Conservation (phyloP, 768 basidiomycete genomes). For the Pulveroboletus frians region DNA sequence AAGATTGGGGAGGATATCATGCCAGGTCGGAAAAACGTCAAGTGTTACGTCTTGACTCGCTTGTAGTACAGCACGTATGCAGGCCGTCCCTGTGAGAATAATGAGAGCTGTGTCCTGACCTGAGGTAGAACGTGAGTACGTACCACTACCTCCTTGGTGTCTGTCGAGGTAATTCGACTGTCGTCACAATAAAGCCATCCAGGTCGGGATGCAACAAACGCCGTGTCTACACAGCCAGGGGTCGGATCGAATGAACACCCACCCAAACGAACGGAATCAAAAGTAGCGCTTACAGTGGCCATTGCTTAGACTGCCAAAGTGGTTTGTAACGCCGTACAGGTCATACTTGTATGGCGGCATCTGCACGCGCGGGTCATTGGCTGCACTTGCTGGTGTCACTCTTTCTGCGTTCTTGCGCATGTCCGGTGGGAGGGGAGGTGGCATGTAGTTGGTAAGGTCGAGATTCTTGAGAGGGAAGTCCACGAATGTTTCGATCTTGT, state of each 20-base stretch:
- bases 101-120: conserved; percentile 18
- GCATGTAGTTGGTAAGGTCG: conserved; percentile 80
- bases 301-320: conserved; percentile 88
- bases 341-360: conserved; percentile 91
- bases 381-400: conserved; percentile 17
- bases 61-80: conserved; percentile 86
- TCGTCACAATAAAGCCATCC: conserved; percentile 96
- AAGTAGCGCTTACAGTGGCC: conserved; percentile 78
- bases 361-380: conserved; percentile 75
- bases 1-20: too few species aligned
- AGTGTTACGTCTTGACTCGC: conserved; percentile 36
- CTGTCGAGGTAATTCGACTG: conserved; percentile 71
- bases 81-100: conserved; percentile 44
- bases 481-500: conserved; percentile 93
- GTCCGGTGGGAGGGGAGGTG: conserved; percentile 67
- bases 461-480: conserved; percentile 73
- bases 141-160: conserved; percentile 81
- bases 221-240: conserved; percentile 62
- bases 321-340: conserved; percentile 92
- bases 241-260: neutral
- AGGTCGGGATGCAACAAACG: conserved; percentile 79
- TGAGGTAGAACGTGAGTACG: conserved; percentile 27
- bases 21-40: neutral
- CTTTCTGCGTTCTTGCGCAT: conserved; percentile 48
- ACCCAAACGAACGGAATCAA: neutral